Base-by-base conservation (phyloP, 1,284 basidiomycete species). In the Taiwanofungus camphoratus region DNA sequence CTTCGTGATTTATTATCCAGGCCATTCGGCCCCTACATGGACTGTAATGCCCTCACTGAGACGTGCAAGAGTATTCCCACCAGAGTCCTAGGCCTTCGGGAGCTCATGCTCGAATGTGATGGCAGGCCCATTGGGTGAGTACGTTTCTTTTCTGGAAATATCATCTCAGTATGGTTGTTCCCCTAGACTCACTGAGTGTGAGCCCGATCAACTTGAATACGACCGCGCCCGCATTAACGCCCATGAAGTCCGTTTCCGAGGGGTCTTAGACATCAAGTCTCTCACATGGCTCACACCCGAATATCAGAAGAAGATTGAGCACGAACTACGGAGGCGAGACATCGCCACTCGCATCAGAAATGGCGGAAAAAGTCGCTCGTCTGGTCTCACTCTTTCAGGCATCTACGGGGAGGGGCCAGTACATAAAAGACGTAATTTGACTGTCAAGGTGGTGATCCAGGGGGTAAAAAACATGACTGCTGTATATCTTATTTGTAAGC, bases 231-330 rank as follows among this genome's bases (percentile, higher is more conserved):
- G 19, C 34, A 48, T 33, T 35, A 16, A 5, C 7, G 18, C 6
- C 33, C 20, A 35, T 7, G 41, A 34, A 3, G 59, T 73, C 3
- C 57, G 66, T 5, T 76, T 80, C 45, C 70, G 66, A 34, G 78
- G 76, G 1, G 52, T 68, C 5, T 58, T 80, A 2, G 63, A 65
- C 36, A 66, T 82, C 39, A 50, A 62, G 11, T 43, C 57, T 2
- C 61, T 73, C 1, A 49, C 57, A 0, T 77, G 74, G 68, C 65
- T 82, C 15, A 72, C 74, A 0, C 58, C 62, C 0, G 54, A 55
- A 40, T 78, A 74, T 3, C 40, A 50, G 18, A 51, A 61, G 39
- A 58, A 48, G 41, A 52, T 80, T 5, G 60, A 74, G 37, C 30
- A 42, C 5, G 74, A 75, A 40, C 53, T 80, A 13, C 63, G 62